Percentiles rank a stretch among this genome's conserved stretches.
Evolutionary conservation across 768 basidiomycete species (phyloP).

Genomic region (Paxillus ammoniavirescens): DNA sequence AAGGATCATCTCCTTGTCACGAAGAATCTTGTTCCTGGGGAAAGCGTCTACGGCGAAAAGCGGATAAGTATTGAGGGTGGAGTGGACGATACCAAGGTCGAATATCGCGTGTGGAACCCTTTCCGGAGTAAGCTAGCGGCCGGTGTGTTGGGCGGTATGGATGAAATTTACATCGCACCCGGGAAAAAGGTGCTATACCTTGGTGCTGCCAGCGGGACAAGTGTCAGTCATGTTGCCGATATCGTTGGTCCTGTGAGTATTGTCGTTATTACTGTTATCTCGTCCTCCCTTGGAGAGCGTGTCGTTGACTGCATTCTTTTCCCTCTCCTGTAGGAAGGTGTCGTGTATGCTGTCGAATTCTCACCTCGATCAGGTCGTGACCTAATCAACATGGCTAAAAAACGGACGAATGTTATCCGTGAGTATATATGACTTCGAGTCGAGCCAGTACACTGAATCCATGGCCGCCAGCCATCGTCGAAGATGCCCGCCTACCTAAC

Average conservation of each 20-base stretch:
- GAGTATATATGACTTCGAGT: slow-evolving; percentile 30
- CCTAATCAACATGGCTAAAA: slow-evolving; percentile 98
- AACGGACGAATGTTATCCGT: slow-evolving; percentile 99
- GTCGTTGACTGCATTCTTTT: slow-evolving; percentile 1
- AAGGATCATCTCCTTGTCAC: slow-evolving; percentile 98
- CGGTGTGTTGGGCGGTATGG: slow-evolving; percentile 93
- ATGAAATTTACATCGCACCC: slow-evolving; percentile 88
- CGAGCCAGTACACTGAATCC: slow-evolving; percentile 1
- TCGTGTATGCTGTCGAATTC: slow-evolving; percentile 98
- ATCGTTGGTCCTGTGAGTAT: slow-evolving; percentile 88
- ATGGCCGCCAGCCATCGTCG: slow-evolving; percentile 73
- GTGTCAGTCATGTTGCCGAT: slow-evolving; percentile 98
- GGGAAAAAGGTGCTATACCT: slow-evolving; percentile 97
- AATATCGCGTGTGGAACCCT: slow-evolving; percentile 99
- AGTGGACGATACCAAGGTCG: slow-evolving; percentile 80
- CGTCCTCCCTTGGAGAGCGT: not conserved
- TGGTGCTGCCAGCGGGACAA: slow-evolving; percentile 96
- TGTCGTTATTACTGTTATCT: not conserved
- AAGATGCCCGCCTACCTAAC: slow-evolving; percentile 95
- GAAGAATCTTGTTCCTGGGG: slow-evolving; percentile 96
- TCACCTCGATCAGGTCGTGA: slow-evolving; percentile 96
- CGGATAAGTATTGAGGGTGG: slow-evolving; percentile 82
- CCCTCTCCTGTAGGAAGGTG: slow-evolving; percentile 65
- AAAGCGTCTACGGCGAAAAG: slow-evolving; percentile 98
- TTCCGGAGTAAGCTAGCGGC: slow-evolving; percentile 97